These are phyloP conservation scores for Microdochium paspali DNA, from an alignment of 2,329 filamentous ascomycete species.

Conservation along the genomic window DNA sequence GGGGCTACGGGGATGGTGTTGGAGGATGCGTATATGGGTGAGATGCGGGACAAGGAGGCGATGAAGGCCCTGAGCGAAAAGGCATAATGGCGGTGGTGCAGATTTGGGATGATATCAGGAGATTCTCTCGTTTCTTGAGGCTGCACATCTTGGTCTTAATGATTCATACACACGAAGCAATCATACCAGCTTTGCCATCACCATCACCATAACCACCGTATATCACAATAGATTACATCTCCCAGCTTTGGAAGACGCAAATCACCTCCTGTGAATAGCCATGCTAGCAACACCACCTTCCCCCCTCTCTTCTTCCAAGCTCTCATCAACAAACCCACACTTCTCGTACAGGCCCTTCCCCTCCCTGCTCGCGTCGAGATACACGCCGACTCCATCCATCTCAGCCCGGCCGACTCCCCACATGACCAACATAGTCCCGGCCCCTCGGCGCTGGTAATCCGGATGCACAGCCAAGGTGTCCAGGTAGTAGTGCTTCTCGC, in stretches of 20 bases:
- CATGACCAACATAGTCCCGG: background rate
- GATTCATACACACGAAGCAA: too few relatives aligned
- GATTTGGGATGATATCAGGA: too few relatives aligned
- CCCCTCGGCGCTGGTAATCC: background rate
- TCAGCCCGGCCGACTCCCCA: background rate
- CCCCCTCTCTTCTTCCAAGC: background rate
- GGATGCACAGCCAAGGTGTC: slow-evolving; percentile 1
- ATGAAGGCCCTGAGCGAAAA: too few relatives aligned
- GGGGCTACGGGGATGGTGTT: too few relatives aligned
- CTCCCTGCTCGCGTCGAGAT: background rate
- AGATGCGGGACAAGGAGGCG: too few relatives aligned
- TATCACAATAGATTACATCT: too few relatives aligned
- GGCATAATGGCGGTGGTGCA: too few relatives aligned
- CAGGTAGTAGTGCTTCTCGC: background rate
- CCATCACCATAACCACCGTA: too few relatives aligned
- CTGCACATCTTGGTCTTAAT: too few relatives aligned
- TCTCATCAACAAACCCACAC: slow-evolving; percentile 1
- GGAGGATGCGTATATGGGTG: slow-evolving; percentile 6
- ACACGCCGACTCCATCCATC: background rate
- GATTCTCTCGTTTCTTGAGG: too few relatives aligned
- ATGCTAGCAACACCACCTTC: background rate
- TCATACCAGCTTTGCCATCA: too few relatives aligned
- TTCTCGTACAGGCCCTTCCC: background rate
- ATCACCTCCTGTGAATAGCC: background rate
- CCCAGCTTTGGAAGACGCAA: too few relatives aligned